phyloP scores from a whole-genome alignment of 192 early-diverging fungal genomes.

The Pilaira anomala region DNA sequence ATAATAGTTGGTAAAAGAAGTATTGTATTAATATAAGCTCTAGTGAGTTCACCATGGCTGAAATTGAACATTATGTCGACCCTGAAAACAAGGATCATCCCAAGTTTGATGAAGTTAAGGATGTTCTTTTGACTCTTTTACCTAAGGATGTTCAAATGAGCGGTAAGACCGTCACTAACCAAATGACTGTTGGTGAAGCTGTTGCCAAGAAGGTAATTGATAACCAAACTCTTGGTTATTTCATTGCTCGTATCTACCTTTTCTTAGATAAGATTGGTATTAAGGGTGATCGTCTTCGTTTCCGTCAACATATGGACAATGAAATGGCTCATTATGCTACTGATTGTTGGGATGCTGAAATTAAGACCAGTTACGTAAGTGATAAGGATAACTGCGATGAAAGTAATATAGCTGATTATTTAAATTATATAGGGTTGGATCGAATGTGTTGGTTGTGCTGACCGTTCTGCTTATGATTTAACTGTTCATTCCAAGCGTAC shows the following conservation, averaged over 20 bases:
- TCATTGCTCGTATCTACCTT: constrained; percentile 89
- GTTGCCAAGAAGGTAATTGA: constrained; percentile 83
- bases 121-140: constrained; percentile 75
- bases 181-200: constrained; percentile 88
- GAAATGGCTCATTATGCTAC: constrained; percentile 99
- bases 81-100: constrained; percentile 89
- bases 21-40: neutral
- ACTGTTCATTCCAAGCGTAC: constrained; percentile 86
- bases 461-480: constrained; percentile 97
- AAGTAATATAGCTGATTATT: too few relatives aligned
- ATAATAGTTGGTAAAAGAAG: neutral
- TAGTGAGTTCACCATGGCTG: constrained; percentile 97
- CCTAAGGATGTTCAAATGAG: constrained; percentile 72
- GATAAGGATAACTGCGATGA: neutral
- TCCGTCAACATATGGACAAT: constrained; percentile 98
- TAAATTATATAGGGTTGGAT: constrained; percentile 89
- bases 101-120: constrained; percentile 83
- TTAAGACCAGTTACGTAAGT: constrained; percentile 77
- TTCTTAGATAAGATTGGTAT: constrained; percentile 92
- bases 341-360: constrained; percentile 99
- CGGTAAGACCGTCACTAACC: constrained; percentile 65
- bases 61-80: constrained; percentile 99
- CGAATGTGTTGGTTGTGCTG: constrained; percentile 99
- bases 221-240: constrained; percentile 99
- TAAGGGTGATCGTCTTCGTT: constrained; percentile 78